Base-by-base conservation (phyloP, 2,329 filamentous ascomycete genomes). In the Alternaria atra region DNA sequence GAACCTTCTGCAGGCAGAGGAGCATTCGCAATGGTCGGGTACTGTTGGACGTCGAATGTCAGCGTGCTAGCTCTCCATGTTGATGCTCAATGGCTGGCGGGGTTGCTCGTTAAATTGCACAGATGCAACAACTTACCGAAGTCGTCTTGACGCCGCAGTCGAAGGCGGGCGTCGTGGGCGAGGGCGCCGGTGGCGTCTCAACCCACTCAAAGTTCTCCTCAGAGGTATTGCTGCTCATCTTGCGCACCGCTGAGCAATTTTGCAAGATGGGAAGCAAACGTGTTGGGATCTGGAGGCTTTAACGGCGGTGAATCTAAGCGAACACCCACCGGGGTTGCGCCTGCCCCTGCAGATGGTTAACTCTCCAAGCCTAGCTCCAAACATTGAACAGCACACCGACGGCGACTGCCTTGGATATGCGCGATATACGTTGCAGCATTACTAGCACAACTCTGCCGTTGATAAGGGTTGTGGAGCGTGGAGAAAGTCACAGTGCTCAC, bases 1-100 rank as follows among this genome's bases (percentile, higher is more conserved):
- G 93, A 84, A 52, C 89, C 92, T 79, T 99, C 95, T 68, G 94
- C 94, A 37, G 95, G 95, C 43, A 98, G 88, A 67, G 95, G 93
- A 50, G 90, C 92, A 88, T 98, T 98, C 79, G 96, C 92, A 83
- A 98, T 98, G 63, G 93, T 83, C 32, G 92, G 90, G 74, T 89
- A 94, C 94, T 96, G 75, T 67, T 61, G 34, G 52, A 58, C 15
- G 65, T 66, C 37, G 51, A 59, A 52, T 62, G 62, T 77, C 66
- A 77, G 68, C 62, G 58, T 64, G 29, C 60, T 65, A 65, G 66
- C 59, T 61, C 55, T 58, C 57, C 43, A 27, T 40, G 34, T 59
- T 52, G 60, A 52, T 37, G 60, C 66, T 70, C 75, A 77, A 77
- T 78, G 73, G 76, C 71, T 70, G 65, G 69, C 57, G 60, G 64